A percentile compares a stretch with the other conserved stretches of the same genome.
Evolutionary conservation across 352 stramenopile species (phyloP).

Genomic region (Pythium myriotylum): DNA sequence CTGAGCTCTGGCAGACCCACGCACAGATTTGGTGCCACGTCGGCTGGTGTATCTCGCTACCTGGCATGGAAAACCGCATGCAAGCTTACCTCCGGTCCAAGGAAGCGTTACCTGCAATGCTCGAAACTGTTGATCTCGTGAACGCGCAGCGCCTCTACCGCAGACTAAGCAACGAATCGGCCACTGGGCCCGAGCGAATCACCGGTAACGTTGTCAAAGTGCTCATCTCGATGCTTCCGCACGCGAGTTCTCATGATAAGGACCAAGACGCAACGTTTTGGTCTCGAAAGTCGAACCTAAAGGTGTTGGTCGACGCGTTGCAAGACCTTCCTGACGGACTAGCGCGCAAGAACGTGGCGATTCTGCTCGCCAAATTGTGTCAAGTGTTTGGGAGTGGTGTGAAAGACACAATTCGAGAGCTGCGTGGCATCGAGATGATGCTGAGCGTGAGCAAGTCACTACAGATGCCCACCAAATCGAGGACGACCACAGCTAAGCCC

Average conservation of each 20-base stretch:
- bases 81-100: conserved; percentile 43
- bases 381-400: conserved; percentile 40
- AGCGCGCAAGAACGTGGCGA: conserved; percentile 76
- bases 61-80: conserved; percentile 21
- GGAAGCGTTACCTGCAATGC: conserved; percentile 35
- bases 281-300: conserved; percentile 29
- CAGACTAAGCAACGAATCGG: neutral
- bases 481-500: neutral
- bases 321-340: conserved; percentile 49
- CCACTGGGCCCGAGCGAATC: conserved; percentile 43
- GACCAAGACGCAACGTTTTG: conserved; percentile 26
- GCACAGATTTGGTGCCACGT: conserved; percentile 78
- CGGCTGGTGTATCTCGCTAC: conserved; percentile 49
- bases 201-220: conserved; percentile 73
- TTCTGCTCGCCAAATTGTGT: conserved; percentile 75
- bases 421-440: conserved; percentile 86
- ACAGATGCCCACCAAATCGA: conserved; percentile 4
- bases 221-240: conserved; percentile 51
- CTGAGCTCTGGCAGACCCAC: conserved; percentile 51
- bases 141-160: conserved; percentile 35
- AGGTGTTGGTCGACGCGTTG: conserved; percentile 46
- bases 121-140: conserved; percentile 42
- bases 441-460: conserved; percentile 61
- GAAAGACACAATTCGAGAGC: conserved; percentile 54
- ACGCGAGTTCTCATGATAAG: conserved; percentile 14